Percentiles rank a stretch among this genome's conserved stretches.
Conservation (phyloP, 2,329 filamentous ascomycete genomes). For the Coniochaeta sp. region DNA sequence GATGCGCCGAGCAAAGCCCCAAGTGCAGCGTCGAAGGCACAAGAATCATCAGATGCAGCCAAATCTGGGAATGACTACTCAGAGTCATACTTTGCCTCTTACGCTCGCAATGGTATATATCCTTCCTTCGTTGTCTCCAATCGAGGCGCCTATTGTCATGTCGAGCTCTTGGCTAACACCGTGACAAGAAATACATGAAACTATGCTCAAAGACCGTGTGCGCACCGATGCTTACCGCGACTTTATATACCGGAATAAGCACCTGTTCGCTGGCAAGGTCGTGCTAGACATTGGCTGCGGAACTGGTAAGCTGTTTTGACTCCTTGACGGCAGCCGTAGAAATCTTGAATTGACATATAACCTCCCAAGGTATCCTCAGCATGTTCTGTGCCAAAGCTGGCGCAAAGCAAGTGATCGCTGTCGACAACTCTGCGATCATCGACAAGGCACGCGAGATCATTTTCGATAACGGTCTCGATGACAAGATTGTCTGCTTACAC, state of each 20-base stretch:
- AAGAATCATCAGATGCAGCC: constrained; percentile 8
- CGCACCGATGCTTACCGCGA: constrained; percentile 90
- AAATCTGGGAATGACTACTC: constrained; percentile 25
- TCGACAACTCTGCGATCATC: constrained; percentile 89
- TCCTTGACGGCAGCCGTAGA: background rate
- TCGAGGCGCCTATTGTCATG: background rate
- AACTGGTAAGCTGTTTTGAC: constrained; percentile 37
- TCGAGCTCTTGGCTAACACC: background rate
- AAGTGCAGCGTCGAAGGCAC: background rate
- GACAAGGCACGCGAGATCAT: constrained; percentile 80
- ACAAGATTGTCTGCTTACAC: constrained; percentile 69
- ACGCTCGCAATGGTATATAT: constrained; percentile 47
- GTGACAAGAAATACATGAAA: constrained; percentile 74
- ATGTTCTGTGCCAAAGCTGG: constrained; percentile 94
- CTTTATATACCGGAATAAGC: constrained; percentile 89
- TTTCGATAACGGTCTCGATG: constrained; percentile 68
- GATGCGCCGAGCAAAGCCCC: constrained; percentile 15
- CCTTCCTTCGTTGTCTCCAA: background rate
- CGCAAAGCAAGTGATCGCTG: constrained; percentile 77
- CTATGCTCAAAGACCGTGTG: constrained; percentile 86
- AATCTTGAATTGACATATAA: background rate
- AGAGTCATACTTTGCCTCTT: constrained; percentile 54
- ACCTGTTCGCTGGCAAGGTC: constrained; percentile 76
- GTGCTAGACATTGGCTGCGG: constrained; percentile 90
- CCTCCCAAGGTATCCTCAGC: constrained; percentile 62